Conservation (phyloP, 352 stramenopile genomes). For the Saprolegnia parasitica region DNA sequence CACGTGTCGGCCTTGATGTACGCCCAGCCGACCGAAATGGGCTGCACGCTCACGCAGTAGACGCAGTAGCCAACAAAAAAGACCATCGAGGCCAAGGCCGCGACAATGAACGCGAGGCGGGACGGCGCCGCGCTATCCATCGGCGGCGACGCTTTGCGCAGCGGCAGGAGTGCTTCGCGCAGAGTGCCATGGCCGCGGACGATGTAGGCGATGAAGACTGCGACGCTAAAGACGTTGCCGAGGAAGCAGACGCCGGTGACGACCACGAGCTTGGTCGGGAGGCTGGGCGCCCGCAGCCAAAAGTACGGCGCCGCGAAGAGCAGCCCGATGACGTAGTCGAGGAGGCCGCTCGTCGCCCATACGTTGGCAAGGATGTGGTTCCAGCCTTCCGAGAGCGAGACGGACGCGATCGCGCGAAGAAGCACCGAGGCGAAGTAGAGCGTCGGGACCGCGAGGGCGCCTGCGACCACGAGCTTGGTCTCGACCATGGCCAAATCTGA, state of each 20-base stretch:
- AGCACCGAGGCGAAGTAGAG: slow-evolving; percentile 23
- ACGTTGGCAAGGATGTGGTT: slow-evolving; percentile 21
- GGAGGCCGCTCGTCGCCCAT: slow-evolving; percentile 10
- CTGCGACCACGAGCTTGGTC: not conserved
- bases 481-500: not conserved
- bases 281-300: slow-evolving; percentile 9
- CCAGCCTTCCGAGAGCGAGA: slow-evolving; percentile 20
- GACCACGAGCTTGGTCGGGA: not conserved
- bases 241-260: not conserved
- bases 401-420: not conserved
- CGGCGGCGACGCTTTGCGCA: not conserved
- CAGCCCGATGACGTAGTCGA: slow-evolving; percentile 15
- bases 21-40: slow-evolving; percentile 11
- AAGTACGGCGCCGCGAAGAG: slow-evolving; percentile 17
- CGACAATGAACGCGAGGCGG: not conserved
- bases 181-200: not conserved
- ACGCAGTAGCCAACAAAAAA: not conserved
- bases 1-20: slow-evolving; percentile 21
- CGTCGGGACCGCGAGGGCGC: not conserved
- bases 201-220: slow-evolving; percentile 15
- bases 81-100: not conserved
- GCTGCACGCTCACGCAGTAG: not conserved
- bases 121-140: not conserved
- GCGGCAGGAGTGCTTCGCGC: slow-evolving; percentile 7
- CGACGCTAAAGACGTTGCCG: slow-evolving; percentile 18